Evolutionary conservation across 805 yeast genomes (phyloP).

Genomic region (Candida alai): DNA sequence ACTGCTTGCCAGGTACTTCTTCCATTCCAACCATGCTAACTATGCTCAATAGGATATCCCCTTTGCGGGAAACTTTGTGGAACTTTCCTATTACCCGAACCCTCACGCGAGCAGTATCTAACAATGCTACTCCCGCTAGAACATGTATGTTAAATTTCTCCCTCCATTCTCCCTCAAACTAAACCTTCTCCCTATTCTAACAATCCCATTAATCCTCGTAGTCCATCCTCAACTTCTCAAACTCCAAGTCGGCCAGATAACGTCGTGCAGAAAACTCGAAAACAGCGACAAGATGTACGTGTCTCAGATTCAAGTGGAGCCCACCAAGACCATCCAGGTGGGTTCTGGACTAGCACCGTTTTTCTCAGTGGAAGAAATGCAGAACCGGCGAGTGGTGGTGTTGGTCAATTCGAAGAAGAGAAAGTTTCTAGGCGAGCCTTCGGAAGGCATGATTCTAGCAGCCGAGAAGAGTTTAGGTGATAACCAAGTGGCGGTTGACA

Average conservation of each 20-base stretch:
- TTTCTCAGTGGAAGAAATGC: slow-evolving; percentile 37
- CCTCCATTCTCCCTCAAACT: too few relatives aligned
- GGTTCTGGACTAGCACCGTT: slow-evolving; percentile 57
- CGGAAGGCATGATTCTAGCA: slow-evolving; percentile 69
- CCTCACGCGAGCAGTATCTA: too few relatives aligned
- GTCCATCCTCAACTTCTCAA: slow-evolving; percentile 6
- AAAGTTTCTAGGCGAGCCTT: slow-evolving; percentile 57
- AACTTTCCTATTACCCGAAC: too few relatives aligned
- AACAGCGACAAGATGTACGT: slow-evolving; percentile 59
- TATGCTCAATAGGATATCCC: too few relatives aligned
- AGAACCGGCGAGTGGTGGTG: slow-evolving; percentile 44
- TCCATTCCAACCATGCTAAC: too few relatives aligned
- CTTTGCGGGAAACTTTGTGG: too few relatives aligned
- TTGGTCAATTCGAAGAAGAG: slow-evolving; percentile 57
- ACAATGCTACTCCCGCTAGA: too few relatives aligned
- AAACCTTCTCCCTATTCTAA: too few relatives aligned
- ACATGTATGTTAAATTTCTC: too few relatives aligned
- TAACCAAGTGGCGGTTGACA: slow-evolving; percentile 32
- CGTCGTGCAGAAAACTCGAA: slow-evolving; percentile 45
- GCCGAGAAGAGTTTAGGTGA: slow-evolving; percentile 32
- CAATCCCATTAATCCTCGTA: too few relatives aligned
- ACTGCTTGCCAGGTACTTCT: too few relatives aligned
- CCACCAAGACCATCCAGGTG: slow-evolving; percentile 34
- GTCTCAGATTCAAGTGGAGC: slow-evolving; percentile 40
- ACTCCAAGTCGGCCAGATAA: slow-evolving; percentile 45